Base-by-base conservation (phyloP, 164 flowering plant species). In the Paratinospora sagittata region DNA sequence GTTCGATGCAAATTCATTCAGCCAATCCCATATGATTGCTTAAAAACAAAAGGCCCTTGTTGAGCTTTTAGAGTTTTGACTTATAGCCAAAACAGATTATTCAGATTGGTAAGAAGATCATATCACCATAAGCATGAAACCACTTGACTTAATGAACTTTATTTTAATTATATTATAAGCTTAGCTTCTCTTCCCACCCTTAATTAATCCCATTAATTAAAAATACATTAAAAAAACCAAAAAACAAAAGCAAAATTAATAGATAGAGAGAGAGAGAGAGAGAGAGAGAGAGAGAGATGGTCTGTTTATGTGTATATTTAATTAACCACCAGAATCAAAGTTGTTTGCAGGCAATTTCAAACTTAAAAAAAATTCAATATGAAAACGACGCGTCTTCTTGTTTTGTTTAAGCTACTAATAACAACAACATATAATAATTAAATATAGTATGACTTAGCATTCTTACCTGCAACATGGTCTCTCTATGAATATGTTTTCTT, bases 381-480 rank as follows among this genome's bases (percentile, higher is more conserved):
- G 58, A 52, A 52, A 52, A 52, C n/a, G 58, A 52, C 21, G 58
- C 58, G 58, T 52, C 6, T 52, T 52, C 58, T 52, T 52, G 58
- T 52, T 52, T 39, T 52, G 58, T 52, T 52, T 52, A 52, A 6
- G 58, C 58, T 52, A 43, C 49, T n/a, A n/a, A 43, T 43, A 52
- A 52, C 58, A 52, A 52, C 58, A n/a, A n/a, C n/a, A n/a, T n/a
- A n/a, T n/a, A n/a, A n/a, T 19, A 52, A 52, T 52, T 52, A 52
- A 52, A 52, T 52, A 52, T 52, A 16, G 58, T 52, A 16, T 52
- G 58, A 52, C 58, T 52, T 52, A 16, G 58, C 69, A 67, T 67
- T 45, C 36, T 41, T n/a, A 67, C 27, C 69, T 39, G 57, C 69
- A 67, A 41, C 57, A 45, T 67, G 69, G 26, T 45, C 58, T 68